Evolutionary conservation across 148 eudicot species (phyloP).

Genomic region (Fagopyrum esculentum): DNA sequence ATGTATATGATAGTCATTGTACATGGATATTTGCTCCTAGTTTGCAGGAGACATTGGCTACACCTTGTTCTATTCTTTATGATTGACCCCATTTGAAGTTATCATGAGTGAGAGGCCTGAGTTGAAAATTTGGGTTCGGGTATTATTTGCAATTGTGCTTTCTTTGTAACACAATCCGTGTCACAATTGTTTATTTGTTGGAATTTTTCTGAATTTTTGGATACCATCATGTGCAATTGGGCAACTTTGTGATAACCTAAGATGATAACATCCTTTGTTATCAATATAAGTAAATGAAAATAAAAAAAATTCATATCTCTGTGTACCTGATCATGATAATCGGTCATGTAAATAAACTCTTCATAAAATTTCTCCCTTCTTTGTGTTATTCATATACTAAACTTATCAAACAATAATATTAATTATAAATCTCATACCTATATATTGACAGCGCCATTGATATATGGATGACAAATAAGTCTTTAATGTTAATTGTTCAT

Average conservation of each 20-base stretch:
- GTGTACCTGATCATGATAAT: too few relatives aligned
- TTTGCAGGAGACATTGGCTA: background rate
- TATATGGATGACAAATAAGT: too few relatives aligned
- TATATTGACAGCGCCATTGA: too few relatives aligned
- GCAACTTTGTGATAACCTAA: background rate
- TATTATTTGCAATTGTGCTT: background rate
- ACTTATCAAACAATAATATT: too few relatives aligned
- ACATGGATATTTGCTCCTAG: background rate
- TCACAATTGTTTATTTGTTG: background rate
- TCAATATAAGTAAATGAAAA: too few relatives aligned
- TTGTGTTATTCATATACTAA: too few relatives aligned
- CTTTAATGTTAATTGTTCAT: too few relatives aligned
- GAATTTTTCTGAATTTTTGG: background rate
- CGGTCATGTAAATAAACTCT: too few relatives aligned
- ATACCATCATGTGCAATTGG: background rate
- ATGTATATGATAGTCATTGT: background rate
- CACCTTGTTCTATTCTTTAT: background rate
- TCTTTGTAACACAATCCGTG: background rate
- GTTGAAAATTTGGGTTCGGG: background rate
- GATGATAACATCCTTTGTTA: background rate
- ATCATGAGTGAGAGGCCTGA: background rate
- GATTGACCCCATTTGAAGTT: background rate
- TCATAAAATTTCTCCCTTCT: too few relatives aligned
- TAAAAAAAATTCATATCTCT: too few relatives aligned
- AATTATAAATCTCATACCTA: too few relatives aligned